A percentile compares a stretch with the other conserved stretches of the same genome.
Conservation (phyloP, 2,329 filamentous ascomycete species). For the Helicocarpus griseus region DNA sequence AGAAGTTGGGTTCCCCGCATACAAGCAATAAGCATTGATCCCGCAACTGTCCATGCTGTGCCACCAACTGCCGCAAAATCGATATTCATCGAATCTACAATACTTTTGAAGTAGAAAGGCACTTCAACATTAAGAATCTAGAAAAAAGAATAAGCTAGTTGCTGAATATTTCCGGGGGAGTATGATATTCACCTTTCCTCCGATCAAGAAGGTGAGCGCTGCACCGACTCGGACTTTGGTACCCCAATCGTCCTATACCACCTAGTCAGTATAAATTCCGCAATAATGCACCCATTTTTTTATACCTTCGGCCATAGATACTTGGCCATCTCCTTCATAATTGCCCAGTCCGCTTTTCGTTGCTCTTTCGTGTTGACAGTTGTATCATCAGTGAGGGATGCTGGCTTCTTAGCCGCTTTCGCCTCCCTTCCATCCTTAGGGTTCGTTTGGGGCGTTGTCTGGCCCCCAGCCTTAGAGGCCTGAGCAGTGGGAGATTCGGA, state of each 20-base stretch:
- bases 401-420: slow-evolving; percentile 38
- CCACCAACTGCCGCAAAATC: slow-evolving; percentile 81
- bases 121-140: slow-evolving; percentile 88
- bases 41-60: slow-evolving; percentile 78
- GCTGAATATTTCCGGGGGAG: neutral
- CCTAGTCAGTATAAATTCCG: slow-evolving; percentile 3
- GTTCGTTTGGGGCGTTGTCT: neutral
- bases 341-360: slow-evolving; percentile 94
- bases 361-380: slow-evolving; percentile 70
- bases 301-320: slow-evolving; percentile 85
- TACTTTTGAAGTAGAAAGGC: slow-evolving; percentile 97
- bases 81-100: slow-evolving; percentile 96
- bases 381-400: slow-evolving; percentile 55
- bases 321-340: slow-evolving; percentile 93
- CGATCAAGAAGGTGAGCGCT: slow-evolving; percentile 73
- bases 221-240: slow-evolving; percentile 78
- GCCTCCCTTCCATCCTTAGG: slow-evolving; percentile 16
- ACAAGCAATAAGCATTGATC: slow-evolving; percentile 85
- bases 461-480: neutral
- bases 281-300: neutral
- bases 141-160: slow-evolving; percentile 14
- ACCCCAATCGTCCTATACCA: slow-evolving; percentile 54
- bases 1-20: slow-evolving; percentile 20
- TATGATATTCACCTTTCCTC: slow-evolving; percentile 60
- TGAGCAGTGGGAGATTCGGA: neutral